phyloP scores from a whole-genome alignment of 495 filamentous ascomycete species.

The Xylaria sp. region DNA sequence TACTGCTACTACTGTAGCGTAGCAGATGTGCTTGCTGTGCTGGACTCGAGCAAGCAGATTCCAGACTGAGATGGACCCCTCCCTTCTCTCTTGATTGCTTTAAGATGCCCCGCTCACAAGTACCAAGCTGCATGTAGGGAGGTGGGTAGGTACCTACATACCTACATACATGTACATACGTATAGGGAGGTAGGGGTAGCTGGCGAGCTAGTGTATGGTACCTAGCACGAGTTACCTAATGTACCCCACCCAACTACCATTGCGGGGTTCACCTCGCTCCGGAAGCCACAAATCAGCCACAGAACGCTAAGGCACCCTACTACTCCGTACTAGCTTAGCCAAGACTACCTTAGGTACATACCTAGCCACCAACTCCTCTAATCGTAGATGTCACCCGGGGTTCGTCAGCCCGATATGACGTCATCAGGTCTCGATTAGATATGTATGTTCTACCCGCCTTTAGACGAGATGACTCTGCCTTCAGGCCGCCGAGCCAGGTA shows the following conservation, averaged over 20 bases:
- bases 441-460: neutral
- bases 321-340: neutral
- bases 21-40: too few relatives aligned
- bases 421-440: neutral
- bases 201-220: too few relatives aligned
- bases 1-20: neutral
- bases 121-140: neutral
- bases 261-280: constrained; percentile 1
- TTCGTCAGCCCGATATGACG: neutral
- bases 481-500: neutral
- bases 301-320: too few relatives aligned
- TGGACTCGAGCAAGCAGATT: constrained; percentile 8
- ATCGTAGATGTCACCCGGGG: neutral
- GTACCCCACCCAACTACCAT: too few relatives aligned
- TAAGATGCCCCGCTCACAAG: constrained; percentile 1
- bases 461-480: neutral
- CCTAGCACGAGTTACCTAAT: too few relatives aligned
- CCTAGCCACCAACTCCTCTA: neutral
- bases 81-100: constrained; percentile 13
- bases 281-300: constrained; percentile 3
- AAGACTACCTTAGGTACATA: too few relatives aligned
- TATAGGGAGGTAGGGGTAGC: constrained; percentile 1
- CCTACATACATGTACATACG: too few relatives aligned
- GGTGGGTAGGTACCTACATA: neutral
- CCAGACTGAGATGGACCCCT: constrained; percentile 18